phyloP scores from a whole-genome alignment of 441 rosid genomes.

The Bruguiera hainesii region DNA sequence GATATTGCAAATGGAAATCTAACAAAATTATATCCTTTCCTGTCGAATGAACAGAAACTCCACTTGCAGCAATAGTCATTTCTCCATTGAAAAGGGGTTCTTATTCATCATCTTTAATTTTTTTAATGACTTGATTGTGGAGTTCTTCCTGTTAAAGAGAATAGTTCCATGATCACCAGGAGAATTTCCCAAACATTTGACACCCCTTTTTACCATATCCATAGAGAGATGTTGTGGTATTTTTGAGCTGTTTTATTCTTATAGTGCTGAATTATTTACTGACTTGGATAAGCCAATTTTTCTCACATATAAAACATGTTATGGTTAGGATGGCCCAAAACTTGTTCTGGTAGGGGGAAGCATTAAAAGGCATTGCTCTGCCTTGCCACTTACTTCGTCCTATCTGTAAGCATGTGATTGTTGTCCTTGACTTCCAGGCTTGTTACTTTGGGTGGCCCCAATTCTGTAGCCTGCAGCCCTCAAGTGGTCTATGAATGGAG shows the following conservation, averaged over 20 bases:
- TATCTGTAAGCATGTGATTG: constrained; percentile 22
- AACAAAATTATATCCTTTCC: not conserved
- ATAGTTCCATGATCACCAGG: too few species aligned
- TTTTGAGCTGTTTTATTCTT: not conserved
- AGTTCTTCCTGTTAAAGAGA: too few species aligned
- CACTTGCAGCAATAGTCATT: not conserved
- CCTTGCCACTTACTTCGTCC: constrained; percentile 22
- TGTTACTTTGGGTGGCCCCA: constrained; percentile 31
- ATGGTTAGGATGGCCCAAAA: constrained; percentile 9
- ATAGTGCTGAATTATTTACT: not conserved
- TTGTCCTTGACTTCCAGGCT: constrained; percentile 26
- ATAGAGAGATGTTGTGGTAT: not conserved
- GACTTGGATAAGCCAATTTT: constrained; percentile 4
- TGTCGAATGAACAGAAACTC: not conserved
- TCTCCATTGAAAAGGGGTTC: not conserved
- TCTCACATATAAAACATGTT: constrained; percentile 15
- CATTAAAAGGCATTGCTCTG: constrained; percentile 22
- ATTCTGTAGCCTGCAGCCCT: constrained; percentile 7
- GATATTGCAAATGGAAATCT: too few species aligned
- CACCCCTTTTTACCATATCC: too few species aligned
- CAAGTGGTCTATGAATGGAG: constrained; percentile 14
- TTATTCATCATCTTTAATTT: not conserved
- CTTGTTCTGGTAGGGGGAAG: constrained; percentile 36
- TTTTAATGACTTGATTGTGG: not conserved
- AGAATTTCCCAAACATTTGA: too few species aligned